Conservation (phyloP, 345 rosid genomes). For the Theobroma cacao region DNA sequence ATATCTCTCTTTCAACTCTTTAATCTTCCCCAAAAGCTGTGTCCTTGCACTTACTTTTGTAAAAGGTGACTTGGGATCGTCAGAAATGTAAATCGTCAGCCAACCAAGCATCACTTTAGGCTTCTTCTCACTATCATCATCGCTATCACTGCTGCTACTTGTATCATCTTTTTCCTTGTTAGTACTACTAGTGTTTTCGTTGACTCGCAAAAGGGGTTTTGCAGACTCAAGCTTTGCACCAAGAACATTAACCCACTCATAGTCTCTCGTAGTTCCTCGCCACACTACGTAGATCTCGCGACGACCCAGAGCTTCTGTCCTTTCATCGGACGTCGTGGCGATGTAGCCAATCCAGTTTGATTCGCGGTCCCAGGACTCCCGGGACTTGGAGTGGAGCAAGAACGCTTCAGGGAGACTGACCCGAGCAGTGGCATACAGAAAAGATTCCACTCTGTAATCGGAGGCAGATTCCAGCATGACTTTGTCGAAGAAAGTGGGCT, state of each 20-base stretch:
- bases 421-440: slow-evolving; percentile 80
- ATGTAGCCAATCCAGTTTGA: slow-evolving; percentile 95
- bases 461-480: slow-evolving; percentile 62
- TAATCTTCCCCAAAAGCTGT: slow-evolving; percentile 53
- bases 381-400: slow-evolving; percentile 61
- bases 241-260: slow-evolving; percentile 72
- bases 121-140: slow-evolving; percentile 37
- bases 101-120: slow-evolving; percentile 83
- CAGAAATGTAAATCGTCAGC: slow-evolving; percentile 68
- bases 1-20: slow-evolving; percentile 47
- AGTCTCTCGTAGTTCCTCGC: slow-evolving; percentile 81
- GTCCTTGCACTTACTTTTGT: slow-evolving; percentile 54
- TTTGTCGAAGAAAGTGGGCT: slow-evolving; percentile 51
- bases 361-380: slow-evolving; percentile 94
- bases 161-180: not conserved
- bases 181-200: not conserved
- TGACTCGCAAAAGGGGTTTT: slow-evolving; percentile 34
- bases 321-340: slow-evolving; percentile 65
- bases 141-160: slow-evolving; percentile 33
- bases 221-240: slow-evolving; percentile 59
- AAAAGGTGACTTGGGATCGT: slow-evolving; percentile 57
- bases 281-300: slow-evolving; percentile 71
- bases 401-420: slow-evolving; percentile 54
- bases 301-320: slow-evolving; percentile 42
- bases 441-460: slow-evolving; percentile 45